Evolutionary conservation across 2,329 filamentous ascomycete species (phyloP).

Genomic region (Huntiella abstrusa): DNA sequence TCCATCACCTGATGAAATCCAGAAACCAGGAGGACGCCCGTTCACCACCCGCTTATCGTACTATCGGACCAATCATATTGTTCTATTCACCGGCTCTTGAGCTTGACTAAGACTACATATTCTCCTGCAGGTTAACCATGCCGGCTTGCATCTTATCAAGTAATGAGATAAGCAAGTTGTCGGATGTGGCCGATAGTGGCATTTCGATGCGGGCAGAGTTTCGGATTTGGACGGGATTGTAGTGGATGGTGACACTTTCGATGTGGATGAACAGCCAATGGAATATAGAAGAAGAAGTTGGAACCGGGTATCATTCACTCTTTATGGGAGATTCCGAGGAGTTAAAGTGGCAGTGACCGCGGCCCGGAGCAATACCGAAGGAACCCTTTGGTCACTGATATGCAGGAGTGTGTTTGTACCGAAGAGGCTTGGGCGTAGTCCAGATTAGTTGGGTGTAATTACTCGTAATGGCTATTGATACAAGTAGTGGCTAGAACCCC

Average conservation of each 20-base stretch:
- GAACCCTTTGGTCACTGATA: background rate
- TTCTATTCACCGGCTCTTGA: background rate
- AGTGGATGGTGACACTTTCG: too few species aligned
- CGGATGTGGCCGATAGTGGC: conserved; percentile 6
- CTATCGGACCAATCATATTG: background rate
- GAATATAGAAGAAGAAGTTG: too few species aligned
- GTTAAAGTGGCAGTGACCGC: background rate
- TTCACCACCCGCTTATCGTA: background rate
- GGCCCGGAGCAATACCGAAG: background rate
- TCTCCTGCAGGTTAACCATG: background rate
- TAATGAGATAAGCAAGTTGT: background rate
- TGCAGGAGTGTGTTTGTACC: background rate
- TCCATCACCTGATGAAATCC: conserved; percentile 9
- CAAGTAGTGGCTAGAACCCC: too few species aligned
- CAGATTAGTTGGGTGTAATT: too few species aligned
- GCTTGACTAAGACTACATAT: too few species aligned
- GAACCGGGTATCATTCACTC: too few species aligned
- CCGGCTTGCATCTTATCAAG: background rate
- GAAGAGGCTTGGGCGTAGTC: background rate
- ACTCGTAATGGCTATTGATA: too few species aligned
- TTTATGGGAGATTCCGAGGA: too few species aligned
- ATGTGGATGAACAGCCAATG: too few species aligned
- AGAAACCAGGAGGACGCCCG: background rate
- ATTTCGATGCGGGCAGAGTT: too few species aligned
- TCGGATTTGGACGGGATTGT: too few species aligned